Evolutionary conservation across 371 early-diverging fungal genomes (phyloP), one percentile per base, ranked within the genome.

Genomic region (Zopfochytrium polystomum): DNA sequence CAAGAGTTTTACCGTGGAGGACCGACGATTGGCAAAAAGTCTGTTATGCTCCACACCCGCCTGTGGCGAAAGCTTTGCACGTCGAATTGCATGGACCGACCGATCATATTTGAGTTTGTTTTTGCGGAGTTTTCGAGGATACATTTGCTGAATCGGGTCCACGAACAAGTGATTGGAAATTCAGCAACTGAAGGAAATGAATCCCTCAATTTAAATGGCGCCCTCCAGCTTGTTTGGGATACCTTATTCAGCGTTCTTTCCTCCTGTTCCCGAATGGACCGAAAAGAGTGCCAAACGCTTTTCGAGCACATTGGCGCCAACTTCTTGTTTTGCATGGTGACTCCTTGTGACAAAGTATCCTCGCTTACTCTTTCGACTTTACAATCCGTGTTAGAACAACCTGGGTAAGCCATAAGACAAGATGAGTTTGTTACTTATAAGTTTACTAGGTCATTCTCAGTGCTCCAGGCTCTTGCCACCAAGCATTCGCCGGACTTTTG

Each of bases 1-100:
- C 52, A 60, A 38, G 60, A 50, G 23, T 49, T 60, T n/a, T 60
- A 60, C 38, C 60, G 60, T 2, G 53, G 52, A 29, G 43, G 53
- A 23, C 33, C 20, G 6, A 45, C 44, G 15, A 38, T 44, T 27
- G 60, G 50, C 30, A 15, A 20, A 13, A 35, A 25, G 11, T 26
- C 33, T 22, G 43, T n/a, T n/a, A n/a, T n/a, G n/a, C n/a, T n/a
- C n/a, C n/a, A n/a, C n/a, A n/a, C n/a, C n/a, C n/a, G n/a, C n/a
- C n/a, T n/a, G n/a, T n/a, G n/a, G n/a, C n/a, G n/a, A 42, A n/a
- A 42, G 11, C 13, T 42, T n/a, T 13, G n/a, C 42, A 42, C n/a
- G 42, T 42, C 42, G n/a, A 42, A 42, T 42, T 11, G 42, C n/a
- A n/a, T 42, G 42, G 42, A 42, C 11, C 42, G n/a, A 42, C 11